Conservation (phyloP, 2,329 filamentous ascomycete species). For the Bipolaris victoriae region DNA sequence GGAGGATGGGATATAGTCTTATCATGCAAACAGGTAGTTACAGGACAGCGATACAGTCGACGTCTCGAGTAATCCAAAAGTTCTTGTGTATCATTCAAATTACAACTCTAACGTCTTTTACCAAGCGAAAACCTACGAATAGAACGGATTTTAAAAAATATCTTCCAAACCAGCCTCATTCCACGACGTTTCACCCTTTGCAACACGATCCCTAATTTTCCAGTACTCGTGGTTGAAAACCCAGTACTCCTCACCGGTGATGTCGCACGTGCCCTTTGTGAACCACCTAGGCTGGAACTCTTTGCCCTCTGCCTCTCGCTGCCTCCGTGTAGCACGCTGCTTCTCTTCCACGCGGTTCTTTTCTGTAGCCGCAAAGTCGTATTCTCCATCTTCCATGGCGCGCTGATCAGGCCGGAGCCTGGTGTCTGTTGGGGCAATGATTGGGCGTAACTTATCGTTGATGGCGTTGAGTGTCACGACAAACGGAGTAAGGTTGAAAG, state of each 20-base stretch:
- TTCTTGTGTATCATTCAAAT: neutral
- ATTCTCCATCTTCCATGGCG: conserved; percentile 98
- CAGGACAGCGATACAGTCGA: neutral
- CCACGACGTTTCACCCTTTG: conserved; percentile 68
- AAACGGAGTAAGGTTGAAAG: conserved; percentile 97
- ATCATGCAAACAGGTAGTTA: neutral
- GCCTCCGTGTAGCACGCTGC: conserved; percentile 76
- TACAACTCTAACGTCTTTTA: neutral
- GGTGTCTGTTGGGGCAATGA: conserved; percentile 90
- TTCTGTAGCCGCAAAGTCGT: conserved; percentile 89
- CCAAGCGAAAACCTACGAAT: too few species aligned
- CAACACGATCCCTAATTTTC: conserved; percentile 72
- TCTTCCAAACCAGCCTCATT: conserved; percentile 69
- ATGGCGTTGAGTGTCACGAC: conserved; percentile 93
- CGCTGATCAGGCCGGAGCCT: conserved; percentile 91
- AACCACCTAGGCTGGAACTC: conserved; percentile 91
- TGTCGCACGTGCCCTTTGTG: conserved; percentile 69
- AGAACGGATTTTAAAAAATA: conserved; percentile 62
- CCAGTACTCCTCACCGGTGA: conserved; percentile 92
- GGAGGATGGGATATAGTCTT: too few species aligned
- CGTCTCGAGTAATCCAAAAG: neutral
- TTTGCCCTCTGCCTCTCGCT: conserved; percentile 77
- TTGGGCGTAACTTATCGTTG: conserved; percentile 76
- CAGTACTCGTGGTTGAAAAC: conserved; percentile 89
- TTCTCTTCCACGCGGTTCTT: conserved; percentile 95